Evolutionary conservation across 2,329 filamentous ascomycete genomes (phyloP).

Genomic region (Didymosphaeria variabile): DNA sequence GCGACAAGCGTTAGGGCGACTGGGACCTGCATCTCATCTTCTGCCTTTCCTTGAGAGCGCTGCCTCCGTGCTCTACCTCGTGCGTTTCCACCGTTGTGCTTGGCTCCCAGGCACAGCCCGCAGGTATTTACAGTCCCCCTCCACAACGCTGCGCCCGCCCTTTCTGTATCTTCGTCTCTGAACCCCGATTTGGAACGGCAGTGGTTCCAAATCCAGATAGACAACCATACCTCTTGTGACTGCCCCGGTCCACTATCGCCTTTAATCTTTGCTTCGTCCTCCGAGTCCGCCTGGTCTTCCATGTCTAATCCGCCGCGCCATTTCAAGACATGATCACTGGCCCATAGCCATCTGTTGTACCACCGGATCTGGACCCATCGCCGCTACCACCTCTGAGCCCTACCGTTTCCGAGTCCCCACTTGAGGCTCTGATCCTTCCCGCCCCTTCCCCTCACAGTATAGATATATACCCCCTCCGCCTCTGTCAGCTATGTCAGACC

Average conservation of each 20-base stretch:
- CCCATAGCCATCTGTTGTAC: constrained; percentile 42
- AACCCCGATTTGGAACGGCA: constrained; percentile 46
- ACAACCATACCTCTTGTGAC: constrained; percentile 35
- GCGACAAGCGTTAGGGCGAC: constrained; percentile 26
- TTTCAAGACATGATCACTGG: constrained; percentile 43
- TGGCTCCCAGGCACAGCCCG: constrained; percentile 49
- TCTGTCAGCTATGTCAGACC: constrained; percentile 44
- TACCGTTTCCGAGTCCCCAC: constrained; percentile 37
- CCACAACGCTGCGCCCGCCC: constrained; percentile 42
- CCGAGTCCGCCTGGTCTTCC: constrained; percentile 39
- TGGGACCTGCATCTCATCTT: constrained; percentile 43
- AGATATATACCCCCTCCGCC: constrained; percentile 47
- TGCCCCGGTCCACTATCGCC: constrained; percentile 37
- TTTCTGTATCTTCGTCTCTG: constrained; percentile 35
- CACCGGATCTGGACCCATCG: constrained; percentile 43
- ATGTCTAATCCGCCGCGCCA: constrained; percentile 36
- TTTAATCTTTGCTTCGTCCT: constrained; percentile 41
- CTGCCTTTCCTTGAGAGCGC: constrained; percentile 26
- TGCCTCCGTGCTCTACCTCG: constrained; percentile 22
- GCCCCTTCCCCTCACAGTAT: constrained; percentile 35
- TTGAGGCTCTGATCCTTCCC: constrained; percentile 44
- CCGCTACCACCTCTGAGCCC: constrained; percentile 33
- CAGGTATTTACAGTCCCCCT: constrained; percentile 49
- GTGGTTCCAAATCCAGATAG: constrained; percentile 36
- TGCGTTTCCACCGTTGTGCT: constrained; percentile 33